A percentile compares a stretch with the other conserved stretches of the same genome.
phyloP scores from a whole-genome alignment of 768 basidiomycete genomes.

The Termitomyces sp. region DNA sequence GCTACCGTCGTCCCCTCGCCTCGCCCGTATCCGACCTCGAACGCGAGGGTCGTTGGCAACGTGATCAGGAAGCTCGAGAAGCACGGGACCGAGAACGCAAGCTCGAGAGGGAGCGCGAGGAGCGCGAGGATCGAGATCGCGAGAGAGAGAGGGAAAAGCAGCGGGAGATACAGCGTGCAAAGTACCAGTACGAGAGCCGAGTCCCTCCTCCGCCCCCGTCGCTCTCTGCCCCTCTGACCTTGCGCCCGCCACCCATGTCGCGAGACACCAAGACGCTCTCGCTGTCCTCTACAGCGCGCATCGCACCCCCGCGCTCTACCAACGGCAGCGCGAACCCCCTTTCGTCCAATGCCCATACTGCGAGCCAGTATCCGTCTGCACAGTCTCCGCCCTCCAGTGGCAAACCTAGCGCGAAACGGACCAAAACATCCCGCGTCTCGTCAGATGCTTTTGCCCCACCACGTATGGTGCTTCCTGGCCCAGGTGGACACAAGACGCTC shows the following conservation, averaged over 20 bases:
- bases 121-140: not conserved
- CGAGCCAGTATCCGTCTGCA: not conserved
- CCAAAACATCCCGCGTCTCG: not conserved
- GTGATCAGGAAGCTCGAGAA: not conserved
- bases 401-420: not conserved
- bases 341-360: not conserved
- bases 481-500: not conserved
- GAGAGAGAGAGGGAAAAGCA: not conserved
- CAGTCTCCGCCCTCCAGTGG: not conserved
- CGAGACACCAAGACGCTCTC: not conserved
- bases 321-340: not conserved
- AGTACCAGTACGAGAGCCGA: not conserved
- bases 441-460: not conserved
- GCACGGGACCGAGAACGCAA: not conserved
- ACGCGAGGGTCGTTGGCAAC: not conserved
- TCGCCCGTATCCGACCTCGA: not conserved
- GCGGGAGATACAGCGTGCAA: not conserved
- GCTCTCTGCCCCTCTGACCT: conserved; percentile 1
- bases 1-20: not conserved
- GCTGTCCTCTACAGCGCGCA: not conserved
- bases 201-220: conserved; percentile 1
- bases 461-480: not conserved
- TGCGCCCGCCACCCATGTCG: conserved; percentile 1
- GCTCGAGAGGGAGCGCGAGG: not conserved
- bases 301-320: not conserved